Conservation (phyloP, 1,139 yeast species). For the Nadsonia starkeyi-henricii region DNA sequence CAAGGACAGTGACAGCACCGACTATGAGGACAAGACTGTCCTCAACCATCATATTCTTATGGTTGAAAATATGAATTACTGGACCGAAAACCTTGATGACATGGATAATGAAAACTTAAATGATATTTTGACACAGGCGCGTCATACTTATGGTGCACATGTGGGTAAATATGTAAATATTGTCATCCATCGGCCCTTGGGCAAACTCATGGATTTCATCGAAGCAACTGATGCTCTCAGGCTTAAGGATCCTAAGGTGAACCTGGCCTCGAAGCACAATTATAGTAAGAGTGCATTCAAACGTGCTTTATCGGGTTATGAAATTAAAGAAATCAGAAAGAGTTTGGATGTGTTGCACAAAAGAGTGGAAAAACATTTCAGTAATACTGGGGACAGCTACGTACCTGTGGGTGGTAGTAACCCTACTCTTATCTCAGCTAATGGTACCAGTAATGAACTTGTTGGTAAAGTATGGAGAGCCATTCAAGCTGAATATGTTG, state of each 20-base stretch:
- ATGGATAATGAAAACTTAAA: conserved; percentile 17
- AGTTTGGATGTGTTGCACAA: conserved; percentile 43
- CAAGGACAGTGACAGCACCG: conserved; percentile 11
- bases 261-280: conserved; percentile 48
- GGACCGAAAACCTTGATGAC: conserved; percentile 36
- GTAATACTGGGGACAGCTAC: conserved; percentile 22
- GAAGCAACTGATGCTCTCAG: conserved; percentile 45
- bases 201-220: conserved; percentile 52
- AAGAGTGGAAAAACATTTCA: conserved; percentile 48
- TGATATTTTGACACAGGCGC: conserved; percentile 14
- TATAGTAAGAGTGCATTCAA: conserved; percentile 47
- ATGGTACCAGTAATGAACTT: conserved; percentile 19
- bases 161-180: conserved; percentile 36
- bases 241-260: conserved; percentile 26
- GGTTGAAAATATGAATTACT: conserved; percentile 48
- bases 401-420: conserved; percentile 27
- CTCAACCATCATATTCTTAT: conserved; percentile 45
- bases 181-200: conserved; percentile 44
- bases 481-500: conserved; percentile 37
- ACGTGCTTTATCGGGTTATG: conserved; percentile 41
- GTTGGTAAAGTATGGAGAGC: conserved; percentile 39
- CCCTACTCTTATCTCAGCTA: conserved; percentile 21
- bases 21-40: conserved; percentile 42
- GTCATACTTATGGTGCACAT: conserved; percentile 30
- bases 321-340: conserved; percentile 41